These are phyloP conservation scores for Triangularia verruculosa DNA, from an alignment of 2,329 filamentous ascomycete species.

Conservation along the genomic window DNA sequence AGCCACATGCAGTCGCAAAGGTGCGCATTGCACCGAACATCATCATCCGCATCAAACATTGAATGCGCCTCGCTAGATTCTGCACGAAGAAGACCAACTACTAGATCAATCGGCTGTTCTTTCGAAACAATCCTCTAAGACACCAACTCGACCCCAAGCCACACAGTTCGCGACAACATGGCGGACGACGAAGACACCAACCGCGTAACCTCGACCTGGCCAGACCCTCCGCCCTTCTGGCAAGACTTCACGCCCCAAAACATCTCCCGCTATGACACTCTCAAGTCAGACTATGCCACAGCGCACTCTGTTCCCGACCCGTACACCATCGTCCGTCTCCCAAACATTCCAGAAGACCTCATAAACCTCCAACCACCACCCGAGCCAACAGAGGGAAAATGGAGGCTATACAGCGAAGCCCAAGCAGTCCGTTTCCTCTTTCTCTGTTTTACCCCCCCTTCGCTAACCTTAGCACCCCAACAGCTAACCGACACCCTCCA, in stretches of 20 bases:
- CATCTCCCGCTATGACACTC: slow-evolving; percentile 50
- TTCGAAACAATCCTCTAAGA: neutral
- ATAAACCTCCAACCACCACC: slow-evolving; percentile 76
- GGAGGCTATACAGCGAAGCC: slow-evolving; percentile 69
- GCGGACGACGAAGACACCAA: slow-evolving; percentile 39
- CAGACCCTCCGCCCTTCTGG: slow-evolving; percentile 87
- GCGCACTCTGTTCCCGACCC: slow-evolving; percentile 28
- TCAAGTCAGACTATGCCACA: slow-evolving; percentile 41
- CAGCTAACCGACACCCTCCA: slow-evolving; percentile 61
- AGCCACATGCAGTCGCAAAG: slow-evolving; percentile 19
- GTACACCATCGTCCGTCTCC: slow-evolving; percentile 35
- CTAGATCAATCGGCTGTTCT: neutral
- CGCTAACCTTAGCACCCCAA: neutral
- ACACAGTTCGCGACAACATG: neutral
- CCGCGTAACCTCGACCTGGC: slow-evolving; percentile 62
- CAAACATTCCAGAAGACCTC: slow-evolving; percentile 66
- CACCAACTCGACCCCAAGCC: neutral
- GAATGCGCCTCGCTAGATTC: neutral
- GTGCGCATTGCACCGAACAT: neutral
- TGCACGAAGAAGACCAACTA: neutral
- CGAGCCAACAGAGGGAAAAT: slow-evolving; percentile 67
- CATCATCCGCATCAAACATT: neutral
- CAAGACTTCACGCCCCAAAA: slow-evolving; percentile 80
- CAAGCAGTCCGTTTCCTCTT: slow-evolving; percentile 46
- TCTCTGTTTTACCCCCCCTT: neutral